phyloP scores from a whole-genome alignment of 177 flowering plant species.

The Tripterygium wilfordii region DNA sequence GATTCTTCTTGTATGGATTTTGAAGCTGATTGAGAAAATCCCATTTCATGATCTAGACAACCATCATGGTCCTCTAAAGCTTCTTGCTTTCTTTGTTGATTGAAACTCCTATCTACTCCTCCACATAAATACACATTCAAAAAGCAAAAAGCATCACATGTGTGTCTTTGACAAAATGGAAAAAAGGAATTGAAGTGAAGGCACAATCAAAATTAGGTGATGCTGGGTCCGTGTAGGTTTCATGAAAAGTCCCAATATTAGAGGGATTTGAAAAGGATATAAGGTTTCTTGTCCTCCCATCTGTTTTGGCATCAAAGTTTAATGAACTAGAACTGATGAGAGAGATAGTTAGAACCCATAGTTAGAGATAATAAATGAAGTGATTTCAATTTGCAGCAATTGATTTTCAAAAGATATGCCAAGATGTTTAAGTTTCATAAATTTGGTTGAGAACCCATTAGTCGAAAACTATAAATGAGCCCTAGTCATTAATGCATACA shows the following conservation, averaged over 20 bases:
- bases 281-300: constrained; percentile 3
- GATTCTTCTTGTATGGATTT: constrained; percentile 27
- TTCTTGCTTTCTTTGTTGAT: constrained; percentile 29
- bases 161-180: not conserved
- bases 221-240: constrained; percentile 13
- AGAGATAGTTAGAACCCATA: not conserved
- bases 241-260: constrained; percentile 24
- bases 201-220: too few species aligned
- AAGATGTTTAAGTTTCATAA: constrained; percentile 3
- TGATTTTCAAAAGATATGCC: constrained; percentile 11
- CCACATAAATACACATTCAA: not conserved
- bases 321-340: too few species aligned
- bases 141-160: not conserved
- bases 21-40: constrained; percentile 18
- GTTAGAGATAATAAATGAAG: constrained; percentile 26
- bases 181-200: too few species aligned
- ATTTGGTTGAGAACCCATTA: constrained; percentile 8
- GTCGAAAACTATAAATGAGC: constrained; percentile 6
- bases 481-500: constrained; percentile 3
- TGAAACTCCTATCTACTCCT: constrained; percentile 24
- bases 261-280: constrained; percentile 15
- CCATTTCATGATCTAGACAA: constrained; percentile 30
- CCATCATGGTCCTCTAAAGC: constrained; percentile 37
- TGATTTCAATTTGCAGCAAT: constrained; percentile 1
- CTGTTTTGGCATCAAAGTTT: constrained; percentile 20